Evolutionary conservation across 2,329 filamentous ascomycete genomes (phyloP).

Genomic region (Diaporthe citri): DNA sequence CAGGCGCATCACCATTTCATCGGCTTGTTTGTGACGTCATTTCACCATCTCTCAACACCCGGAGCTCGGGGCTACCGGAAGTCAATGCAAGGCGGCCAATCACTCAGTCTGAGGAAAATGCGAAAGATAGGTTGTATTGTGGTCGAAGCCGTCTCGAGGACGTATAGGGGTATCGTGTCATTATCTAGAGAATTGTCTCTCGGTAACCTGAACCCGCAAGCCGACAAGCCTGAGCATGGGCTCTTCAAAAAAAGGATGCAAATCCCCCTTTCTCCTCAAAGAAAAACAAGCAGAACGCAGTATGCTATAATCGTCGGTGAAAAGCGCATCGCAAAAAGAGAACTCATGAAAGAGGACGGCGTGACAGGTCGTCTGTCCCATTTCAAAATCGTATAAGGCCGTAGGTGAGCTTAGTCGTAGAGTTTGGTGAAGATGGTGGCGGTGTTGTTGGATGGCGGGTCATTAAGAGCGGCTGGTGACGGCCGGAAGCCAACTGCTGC

Average conservation of each 20-base stretch:
- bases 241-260: conserved; percentile 5
- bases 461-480: conserved; percentile 1
- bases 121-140: conserved; percentile 14
- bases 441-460: background rate
- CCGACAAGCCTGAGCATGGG: conserved; percentile 11
- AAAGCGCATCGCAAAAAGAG: conserved; percentile 18
- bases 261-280: background rate
- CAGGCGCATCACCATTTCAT: conserved; percentile 11
- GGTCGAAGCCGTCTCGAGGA: conserved; percentile 20
- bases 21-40: conserved; percentile 1
- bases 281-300: conserved; percentile 19
- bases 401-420: background rate
- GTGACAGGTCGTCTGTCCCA: background rate
- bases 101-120: background rate
- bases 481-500: background rate
- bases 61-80: background rate
- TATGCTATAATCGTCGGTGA: conserved; percentile 31
- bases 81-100: background rate
- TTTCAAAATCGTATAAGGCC: conserved; percentile 15
- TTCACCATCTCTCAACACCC: background rate
- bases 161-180: conserved; percentile 40
- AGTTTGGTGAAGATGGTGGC: background rate
- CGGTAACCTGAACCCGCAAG: conserved; percentile 31
- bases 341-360: background rate
- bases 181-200: conserved; percentile 37